A percentile compares a stretch with the other conserved stretches of the same genome.
These are phyloP conservation scores for Colletotrichum sp. DNA, from an alignment of 2,329 filamentous ascomycete genomes.

Conservation along the genomic window DNA sequence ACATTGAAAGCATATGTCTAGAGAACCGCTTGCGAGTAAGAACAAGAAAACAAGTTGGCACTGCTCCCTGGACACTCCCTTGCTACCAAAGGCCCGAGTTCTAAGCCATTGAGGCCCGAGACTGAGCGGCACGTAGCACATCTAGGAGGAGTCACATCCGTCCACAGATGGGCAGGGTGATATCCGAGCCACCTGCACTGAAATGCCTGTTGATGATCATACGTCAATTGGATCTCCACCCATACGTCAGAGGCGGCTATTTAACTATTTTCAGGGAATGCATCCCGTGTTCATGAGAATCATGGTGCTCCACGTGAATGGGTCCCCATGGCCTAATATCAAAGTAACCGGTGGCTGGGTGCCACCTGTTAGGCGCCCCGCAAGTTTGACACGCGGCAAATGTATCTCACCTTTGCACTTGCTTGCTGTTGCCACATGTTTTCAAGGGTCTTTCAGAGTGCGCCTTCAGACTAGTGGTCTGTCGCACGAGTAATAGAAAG, in stretches of 20 bases:
- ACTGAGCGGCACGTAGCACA: background rate
- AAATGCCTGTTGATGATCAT: background rate
- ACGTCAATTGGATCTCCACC: background rate
- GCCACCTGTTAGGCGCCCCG: background rate
- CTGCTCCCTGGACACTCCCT: too few relatives aligned
- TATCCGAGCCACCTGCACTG: background rate
- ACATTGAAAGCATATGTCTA: rapidly evolving
- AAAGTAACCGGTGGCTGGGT: background rate
- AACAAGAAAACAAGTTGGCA: background rate
- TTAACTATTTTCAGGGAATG: background rate
- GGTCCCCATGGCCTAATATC: background rate
- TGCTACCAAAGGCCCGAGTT: too few relatives aligned
- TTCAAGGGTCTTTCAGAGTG: background rate
- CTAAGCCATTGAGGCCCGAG: rapidly evolving
- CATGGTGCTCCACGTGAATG: rapidly evolving
- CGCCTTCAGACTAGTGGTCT: too few relatives aligned
- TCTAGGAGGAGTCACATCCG: background rate
- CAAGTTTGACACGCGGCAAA: background rate
- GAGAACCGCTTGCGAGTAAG: background rate
- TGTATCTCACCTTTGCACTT: background rate
- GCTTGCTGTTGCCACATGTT: background rate
- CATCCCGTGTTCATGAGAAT: rapidly evolving
- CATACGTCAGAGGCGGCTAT: background rate
- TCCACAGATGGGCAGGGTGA: background rate
- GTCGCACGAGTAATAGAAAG: too few relatives aligned